A percentile compares a stretch with the other conserved stretches of the same genome.
phyloP scores from a whole-genome alignment of 2,329 filamentous ascomycete species.

The Botrytis tulipae region DNA sequence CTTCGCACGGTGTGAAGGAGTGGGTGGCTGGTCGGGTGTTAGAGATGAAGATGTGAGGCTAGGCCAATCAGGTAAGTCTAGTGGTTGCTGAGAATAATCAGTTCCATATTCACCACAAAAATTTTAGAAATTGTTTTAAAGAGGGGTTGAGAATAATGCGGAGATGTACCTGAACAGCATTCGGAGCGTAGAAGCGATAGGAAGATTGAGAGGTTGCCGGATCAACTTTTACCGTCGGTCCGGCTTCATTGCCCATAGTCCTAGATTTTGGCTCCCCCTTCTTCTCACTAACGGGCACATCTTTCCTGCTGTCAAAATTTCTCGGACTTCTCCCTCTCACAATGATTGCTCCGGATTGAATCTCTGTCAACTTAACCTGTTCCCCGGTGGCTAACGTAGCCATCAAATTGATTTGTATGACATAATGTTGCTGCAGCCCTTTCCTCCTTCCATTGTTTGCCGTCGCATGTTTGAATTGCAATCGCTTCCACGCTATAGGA shows the following conservation, averaged over 20 bases:
- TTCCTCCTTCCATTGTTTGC: conserved; percentile 94
- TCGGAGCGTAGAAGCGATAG: conserved; percentile 35
- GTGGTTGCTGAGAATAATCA: conserved; percentile 28
- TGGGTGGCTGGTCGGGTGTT: conserved; percentile 23
- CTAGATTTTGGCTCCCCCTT: conserved; percentile 35
- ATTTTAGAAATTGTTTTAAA: background rate
- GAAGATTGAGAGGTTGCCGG: conserved; percentile 29
- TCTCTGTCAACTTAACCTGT: conserved; percentile 75
- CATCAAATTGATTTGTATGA: conserved; percentile 80
- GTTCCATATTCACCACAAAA: background rate
- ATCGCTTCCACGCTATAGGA: conserved; percentile 85
- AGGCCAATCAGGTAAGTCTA: conserved; percentile 36
- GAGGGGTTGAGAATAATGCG: background rate
- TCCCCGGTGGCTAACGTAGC: conserved; percentile 66
- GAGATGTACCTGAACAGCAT: conserved; percentile 33
- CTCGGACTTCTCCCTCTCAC: conserved; percentile 88
- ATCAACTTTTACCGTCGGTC: conserved; percentile 34
- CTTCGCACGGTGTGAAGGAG: conserved; percentile 27
- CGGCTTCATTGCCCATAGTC: conserved; percentile 28
- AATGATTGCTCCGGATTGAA: conserved; percentile 89
- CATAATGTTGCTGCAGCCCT: conserved; percentile 91
- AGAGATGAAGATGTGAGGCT: conserved; percentile 19
- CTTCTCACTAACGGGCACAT: conserved; percentile 61
- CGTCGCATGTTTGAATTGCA: conserved; percentile 95
- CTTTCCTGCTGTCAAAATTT: conserved; percentile 90